Base-by-base conservation (phyloP, 441 rosid genomes). In the Dalechampia spathulata region DNA sequence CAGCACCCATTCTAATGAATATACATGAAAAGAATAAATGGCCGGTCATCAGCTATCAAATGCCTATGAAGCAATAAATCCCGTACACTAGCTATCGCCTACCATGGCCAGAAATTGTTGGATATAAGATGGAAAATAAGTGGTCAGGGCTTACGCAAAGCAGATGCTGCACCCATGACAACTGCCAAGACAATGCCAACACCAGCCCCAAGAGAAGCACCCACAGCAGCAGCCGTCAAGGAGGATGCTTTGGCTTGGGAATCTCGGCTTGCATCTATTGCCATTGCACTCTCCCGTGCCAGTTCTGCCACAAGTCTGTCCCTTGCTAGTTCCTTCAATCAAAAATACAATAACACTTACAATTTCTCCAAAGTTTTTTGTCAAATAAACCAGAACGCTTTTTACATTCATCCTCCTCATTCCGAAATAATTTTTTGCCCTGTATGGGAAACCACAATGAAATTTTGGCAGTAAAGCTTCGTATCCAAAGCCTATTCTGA, bases 151-250 rank as follows among this genome's bases (percentile, higher is more conserved):
- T 92, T 92, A 69, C 99, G 78, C 73, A 92, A 78, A 57, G 97
- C 88, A 26, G 99, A 92, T 44, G 94, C 96, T 0, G 97, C 97
- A 38, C 99, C 99, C 99, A 92, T 92, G 54, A 92, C 99, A 46
- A 92, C 81, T 26, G 99, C 99, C 77, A 92, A 69, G 47, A 82
- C 87, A 58, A 92, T 66, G 51, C 99, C 96, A 15, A 92, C 77
- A 59, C 94, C 96, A 12, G 96, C 97, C 50, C 97, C 99, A 13
- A 92, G 64, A 23, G 96, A 89, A 67, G 99, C 99, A 26, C 99
- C 99, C 3, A 89, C 90, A 0, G 92, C 80, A 2, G 99, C 94
- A 37, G 99, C 85, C 17, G 94, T 75, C 65, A 80, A 49, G 1
- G 95, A 75, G 15, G 89, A 84, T 66, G 74, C 68, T 79, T 86